Conservation (phyloP, 768 basidiomycete species). For the Leccinum subtestaceum region DNA sequence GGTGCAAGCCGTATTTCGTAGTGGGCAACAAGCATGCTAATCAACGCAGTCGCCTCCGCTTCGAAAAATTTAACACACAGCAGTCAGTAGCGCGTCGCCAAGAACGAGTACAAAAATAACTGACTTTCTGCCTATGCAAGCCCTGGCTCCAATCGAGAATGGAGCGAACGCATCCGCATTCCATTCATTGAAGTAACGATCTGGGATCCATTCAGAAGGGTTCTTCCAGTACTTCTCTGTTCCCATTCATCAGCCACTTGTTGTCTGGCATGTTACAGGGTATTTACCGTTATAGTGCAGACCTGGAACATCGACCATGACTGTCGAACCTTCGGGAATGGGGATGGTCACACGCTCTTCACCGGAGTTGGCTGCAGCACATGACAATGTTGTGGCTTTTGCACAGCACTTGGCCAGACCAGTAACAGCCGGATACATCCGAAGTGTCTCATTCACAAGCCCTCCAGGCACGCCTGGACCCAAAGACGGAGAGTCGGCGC, state of each 20-base stretch:
- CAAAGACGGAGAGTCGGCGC: no score
- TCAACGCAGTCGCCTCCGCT: no score
- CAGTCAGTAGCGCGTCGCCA: no score
- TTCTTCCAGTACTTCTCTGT: neutral
- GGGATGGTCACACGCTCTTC: neutral
- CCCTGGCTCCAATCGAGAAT: neutral
- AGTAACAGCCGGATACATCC: neutral
- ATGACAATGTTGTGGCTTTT: neutral
- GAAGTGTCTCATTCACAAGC: neutral
- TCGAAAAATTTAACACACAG: no score
- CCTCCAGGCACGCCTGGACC: no score
- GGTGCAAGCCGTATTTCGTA: no score
- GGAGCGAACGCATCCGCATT: neutral
- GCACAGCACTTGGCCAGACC: neutral
- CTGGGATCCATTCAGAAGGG: neutral
- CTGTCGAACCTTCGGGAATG: neutral
- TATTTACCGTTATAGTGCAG: neutral
- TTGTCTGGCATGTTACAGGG: neutral
- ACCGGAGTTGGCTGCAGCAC: neutral
- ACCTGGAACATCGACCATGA: neutral
- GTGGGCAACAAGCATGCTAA: no score
- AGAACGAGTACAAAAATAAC: neutral
- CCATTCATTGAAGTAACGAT: neutral
- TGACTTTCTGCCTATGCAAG: constrained; percentile 1
- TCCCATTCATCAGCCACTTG: neutral